A percentile compares a stretch with the other conserved stretches of the same genome.
phyloP scores from a whole-genome alignment of 1,139 yeast species.

The Casaregolazyma suthepensis region DNA sequence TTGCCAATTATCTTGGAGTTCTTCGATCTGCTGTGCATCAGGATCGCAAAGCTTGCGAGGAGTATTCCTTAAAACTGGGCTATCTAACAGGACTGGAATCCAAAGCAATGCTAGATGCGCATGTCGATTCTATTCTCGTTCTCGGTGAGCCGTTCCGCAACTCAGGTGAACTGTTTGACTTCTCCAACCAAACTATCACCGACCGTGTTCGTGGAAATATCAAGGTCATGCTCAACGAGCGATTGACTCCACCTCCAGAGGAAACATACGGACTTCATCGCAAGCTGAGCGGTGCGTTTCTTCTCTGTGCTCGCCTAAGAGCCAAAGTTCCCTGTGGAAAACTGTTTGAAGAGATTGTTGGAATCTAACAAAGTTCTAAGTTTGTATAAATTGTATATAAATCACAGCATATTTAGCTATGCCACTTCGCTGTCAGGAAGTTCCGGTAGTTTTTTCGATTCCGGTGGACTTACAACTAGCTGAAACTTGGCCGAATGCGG shows the following conservation, averaged over 20 bases:
- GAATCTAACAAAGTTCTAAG: constrained; percentile 24
- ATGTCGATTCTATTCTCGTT: constrained; percentile 82
- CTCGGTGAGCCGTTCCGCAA: constrained; percentile 79
- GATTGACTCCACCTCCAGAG: constrained; percentile 96
- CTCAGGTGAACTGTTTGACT: constrained; percentile 54
- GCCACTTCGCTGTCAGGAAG: background rate
- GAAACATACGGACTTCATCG: constrained; percentile 94
- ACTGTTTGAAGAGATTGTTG: constrained; percentile 69
- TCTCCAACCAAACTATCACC: constrained; percentile 81
- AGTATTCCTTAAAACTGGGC: constrained; percentile 68
- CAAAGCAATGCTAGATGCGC: constrained; percentile 82
- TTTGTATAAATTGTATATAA: background rate
- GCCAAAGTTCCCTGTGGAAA: constrained; percentile 81
- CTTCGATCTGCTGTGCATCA: constrained; percentile 70
- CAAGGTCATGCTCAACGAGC: constrained; percentile 81
- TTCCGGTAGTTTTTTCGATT: background rate
- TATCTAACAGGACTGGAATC: constrained; percentile 90
- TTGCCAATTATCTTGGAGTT: constrained; percentile 60
- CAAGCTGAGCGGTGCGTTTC: constrained; percentile 88
- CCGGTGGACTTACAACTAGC: background rate
- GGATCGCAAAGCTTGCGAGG: constrained; percentile 60
- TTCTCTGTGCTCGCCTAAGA: constrained; percentile 77
- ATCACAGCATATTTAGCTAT: background rate
- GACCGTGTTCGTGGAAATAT: constrained; percentile 85
- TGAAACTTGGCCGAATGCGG: background rate